A percentile compares a stretch with the other conserved stretches of the same genome.
Evolutionary conservation across 257 asterid species (phyloP).

Genomic region (Orobanche coerulescens): DNA sequence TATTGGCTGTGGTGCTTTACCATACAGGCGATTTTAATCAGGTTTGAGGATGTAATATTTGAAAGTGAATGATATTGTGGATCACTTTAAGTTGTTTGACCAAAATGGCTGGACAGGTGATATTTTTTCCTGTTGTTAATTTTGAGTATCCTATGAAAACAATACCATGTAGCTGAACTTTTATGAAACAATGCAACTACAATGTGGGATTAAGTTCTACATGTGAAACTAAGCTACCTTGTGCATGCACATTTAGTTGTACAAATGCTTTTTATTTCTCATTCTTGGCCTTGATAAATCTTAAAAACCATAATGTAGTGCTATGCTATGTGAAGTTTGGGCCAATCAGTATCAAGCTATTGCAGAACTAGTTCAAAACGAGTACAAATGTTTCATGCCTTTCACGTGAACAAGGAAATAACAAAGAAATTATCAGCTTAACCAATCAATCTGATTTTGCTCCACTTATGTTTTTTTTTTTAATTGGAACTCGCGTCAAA

Average conservation of each 20-base stretch:
- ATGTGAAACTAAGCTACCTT: background rate
- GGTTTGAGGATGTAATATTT: constrained; percentile 31
- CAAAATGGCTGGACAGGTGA: background rate
- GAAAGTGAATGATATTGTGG: background rate
- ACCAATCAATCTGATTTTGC: background rate
- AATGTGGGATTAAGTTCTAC: no score
- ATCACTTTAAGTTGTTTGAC: background rate
- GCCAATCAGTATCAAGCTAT: constrained; percentile 1
- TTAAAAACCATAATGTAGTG: background rate
- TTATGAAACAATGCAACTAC: background rate
- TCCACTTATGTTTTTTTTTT: no score
- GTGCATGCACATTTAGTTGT: background rate
- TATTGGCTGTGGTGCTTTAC: constrained; percentile 78
- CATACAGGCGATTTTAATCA: constrained; percentile 85
- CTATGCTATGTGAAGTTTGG: constrained; percentile 1
- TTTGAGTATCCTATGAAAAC: background rate
- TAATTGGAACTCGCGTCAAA: background rate
- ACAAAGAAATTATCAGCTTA: background rate
- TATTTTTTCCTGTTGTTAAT: no score
- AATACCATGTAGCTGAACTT: background rate
- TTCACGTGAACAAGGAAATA: background rate
- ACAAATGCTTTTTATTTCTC: background rate
- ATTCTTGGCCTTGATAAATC: background rate
- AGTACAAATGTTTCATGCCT: background rate
- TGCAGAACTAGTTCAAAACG: background rate